Evolutionary conservation across 2,329 filamentous ascomycete genomes (phyloP).

Genomic region (Rachicladosporium sp.): DNA sequence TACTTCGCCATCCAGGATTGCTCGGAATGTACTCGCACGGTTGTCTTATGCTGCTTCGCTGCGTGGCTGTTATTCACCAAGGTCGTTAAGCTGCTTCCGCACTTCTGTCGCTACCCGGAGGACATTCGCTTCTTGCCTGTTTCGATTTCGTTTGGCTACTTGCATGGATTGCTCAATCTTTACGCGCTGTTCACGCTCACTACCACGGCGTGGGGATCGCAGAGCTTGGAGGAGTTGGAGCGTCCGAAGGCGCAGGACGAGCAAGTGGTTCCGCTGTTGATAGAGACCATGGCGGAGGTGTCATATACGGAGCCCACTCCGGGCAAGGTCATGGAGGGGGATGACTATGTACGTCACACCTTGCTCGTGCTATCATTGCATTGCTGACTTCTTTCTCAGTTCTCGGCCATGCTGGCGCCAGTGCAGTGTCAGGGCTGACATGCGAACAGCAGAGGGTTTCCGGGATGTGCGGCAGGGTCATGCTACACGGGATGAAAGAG

Average conservation of each 20-base stretch:
- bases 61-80: conserved; percentile 44
- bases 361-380: neutral
- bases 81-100: conserved; percentile 43
- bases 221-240: conserved; percentile 4
- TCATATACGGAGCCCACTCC: conserved; percentile 3
- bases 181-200: conserved; percentile 39
- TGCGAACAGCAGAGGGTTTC: too few species aligned
- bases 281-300: conserved; percentile 5
- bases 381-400: neutral
- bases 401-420: conserved; percentile 1
- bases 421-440: neutral
- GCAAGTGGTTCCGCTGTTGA: conserved; percentile 12
- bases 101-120: conserved; percentile 39
- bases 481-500: too few species aligned
- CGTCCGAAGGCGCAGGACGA: conserved; percentile 7
- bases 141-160: conserved; percentile 44
- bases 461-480: too few species aligned
- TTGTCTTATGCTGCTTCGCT: conserved; percentile 1
- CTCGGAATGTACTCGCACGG: neutral
- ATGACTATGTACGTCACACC: conserved; percentile 7
- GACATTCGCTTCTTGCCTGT: conserved; percentile 41
- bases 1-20: conserved; percentile 12
- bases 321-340: conserved; percentile 8
- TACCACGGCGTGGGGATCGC: conserved; percentile 20
- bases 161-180: conserved; percentile 46